These are phyloP conservation scores for Ophiosphaerella korrae DNA, from an alignment of 2,329 filamentous ascomycete species.

Conservation along the genomic window DNA sequence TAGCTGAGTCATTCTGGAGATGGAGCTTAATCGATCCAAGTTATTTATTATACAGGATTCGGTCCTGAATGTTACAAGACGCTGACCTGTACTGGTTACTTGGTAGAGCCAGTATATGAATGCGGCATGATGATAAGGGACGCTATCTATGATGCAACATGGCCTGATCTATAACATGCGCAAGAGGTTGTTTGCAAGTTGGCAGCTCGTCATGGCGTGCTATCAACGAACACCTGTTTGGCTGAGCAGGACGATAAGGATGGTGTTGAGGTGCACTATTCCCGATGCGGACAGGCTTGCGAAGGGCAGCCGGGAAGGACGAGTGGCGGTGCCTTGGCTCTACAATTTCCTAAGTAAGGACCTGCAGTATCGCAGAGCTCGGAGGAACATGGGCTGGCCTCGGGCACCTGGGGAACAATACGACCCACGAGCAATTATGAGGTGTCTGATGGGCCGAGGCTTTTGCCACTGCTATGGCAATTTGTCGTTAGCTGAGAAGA, in stretches of 20 bases:
- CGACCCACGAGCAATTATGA: no score
- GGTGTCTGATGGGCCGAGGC: background rate
- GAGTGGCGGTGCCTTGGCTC: constrained; percentile 9
- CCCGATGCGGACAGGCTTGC: constrained; percentile 24
- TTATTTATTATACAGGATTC: no score
- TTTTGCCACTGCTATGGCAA: constrained; percentile 9
- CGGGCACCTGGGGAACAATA: background rate
- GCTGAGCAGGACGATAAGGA: constrained; percentile 14
- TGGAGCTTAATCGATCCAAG: no score
- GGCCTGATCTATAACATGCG: background rate
- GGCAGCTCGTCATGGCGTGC: constrained; percentile 2
- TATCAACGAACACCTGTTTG: constrained; percentile 17
- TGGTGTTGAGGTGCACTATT: constrained; percentile 28
- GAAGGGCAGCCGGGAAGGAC: constrained; percentile 2
- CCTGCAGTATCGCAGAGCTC: constrained; percentile 6
- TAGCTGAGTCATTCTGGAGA: no score
- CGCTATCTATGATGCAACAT: background rate
- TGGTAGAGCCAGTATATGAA: no score
- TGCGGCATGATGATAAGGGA: no score
- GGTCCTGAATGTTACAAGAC: no score
- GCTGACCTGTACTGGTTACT: no score
- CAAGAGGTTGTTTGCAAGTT: background rate
- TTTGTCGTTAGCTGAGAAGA: no score
- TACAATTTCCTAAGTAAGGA: background rate
- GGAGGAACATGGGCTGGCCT: constrained; percentile 3